A percentile compares a stretch with the other conserved stretches of the same genome.
Evolutionary conservation across 306 rosid species (phyloP).

Genomic region (Calophaca sinica): DNA sequence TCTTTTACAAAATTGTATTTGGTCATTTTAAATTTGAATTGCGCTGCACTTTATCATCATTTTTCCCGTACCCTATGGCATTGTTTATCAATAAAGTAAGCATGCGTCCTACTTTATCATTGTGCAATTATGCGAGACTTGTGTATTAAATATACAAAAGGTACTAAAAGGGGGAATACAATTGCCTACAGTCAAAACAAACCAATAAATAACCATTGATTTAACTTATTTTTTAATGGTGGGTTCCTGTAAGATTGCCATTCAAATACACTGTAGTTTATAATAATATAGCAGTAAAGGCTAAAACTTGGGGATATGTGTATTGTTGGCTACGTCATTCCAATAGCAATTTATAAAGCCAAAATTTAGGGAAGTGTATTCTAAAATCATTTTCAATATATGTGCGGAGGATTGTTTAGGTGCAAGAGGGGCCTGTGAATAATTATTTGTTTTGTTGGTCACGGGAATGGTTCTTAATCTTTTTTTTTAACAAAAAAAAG

Average conservation of each 20-base stretch:
- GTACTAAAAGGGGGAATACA: constrained; percentile 4
- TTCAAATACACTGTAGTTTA: constrained; percentile 1
- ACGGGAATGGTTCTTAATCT: constrained; percentile 6
- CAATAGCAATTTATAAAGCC: constrained; percentile 54
- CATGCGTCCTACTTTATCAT: constrained; percentile 41
- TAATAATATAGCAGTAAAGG: constrained; percentile 16
- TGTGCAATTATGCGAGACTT: constrained; percentile 33
- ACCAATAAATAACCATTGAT: not conserved
- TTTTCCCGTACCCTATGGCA: constrained; percentile 40
- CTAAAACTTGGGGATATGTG: constrained; percentile 25
- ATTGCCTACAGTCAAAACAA: constrained; percentile 1
- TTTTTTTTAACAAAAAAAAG: not conserved
- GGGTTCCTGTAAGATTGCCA: constrained; percentile 1
- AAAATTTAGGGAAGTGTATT: constrained; percentile 44
- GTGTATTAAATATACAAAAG: constrained; percentile 14
- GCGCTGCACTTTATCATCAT: constrained; percentile 44
- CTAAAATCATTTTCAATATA: constrained; percentile 43
- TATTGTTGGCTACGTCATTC: constrained; percentile 43
- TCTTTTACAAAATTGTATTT: constrained; percentile 6
- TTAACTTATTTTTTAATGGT: constrained; percentile 6
- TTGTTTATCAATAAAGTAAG: constrained; percentile 17
- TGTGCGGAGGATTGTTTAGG: constrained; percentile 21
- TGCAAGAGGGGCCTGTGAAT: constrained; percentile 19
- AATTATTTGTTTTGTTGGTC: constrained; percentile 26
- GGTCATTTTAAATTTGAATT: constrained; percentile 24